Percentiles rank a stretch among this genome's conserved stretches.
These are phyloP conservation scores for Talaromyces sp. DNA, from an alignment of 2,329 filamentous ascomycete species.

Conservation along the genomic window DNA sequence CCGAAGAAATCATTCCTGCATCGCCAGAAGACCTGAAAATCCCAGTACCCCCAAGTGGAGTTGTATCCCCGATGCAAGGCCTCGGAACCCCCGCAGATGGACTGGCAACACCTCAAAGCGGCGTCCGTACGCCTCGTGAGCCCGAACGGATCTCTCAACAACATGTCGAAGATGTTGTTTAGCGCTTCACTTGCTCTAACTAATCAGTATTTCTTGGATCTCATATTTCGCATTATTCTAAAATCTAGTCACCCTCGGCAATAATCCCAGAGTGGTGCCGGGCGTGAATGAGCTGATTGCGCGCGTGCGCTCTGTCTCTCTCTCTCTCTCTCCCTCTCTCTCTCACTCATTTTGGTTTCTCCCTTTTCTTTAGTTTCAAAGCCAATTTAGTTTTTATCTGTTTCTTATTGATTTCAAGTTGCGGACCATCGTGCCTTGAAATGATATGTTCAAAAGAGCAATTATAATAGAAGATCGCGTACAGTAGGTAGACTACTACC, in stretches of 20 bases:
- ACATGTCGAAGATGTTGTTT: constrained; percentile 50
- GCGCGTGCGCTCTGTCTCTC: too few relatives aligned
- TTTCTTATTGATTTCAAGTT: too few relatives aligned
- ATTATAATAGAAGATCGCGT: background rate
- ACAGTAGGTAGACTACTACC: background rate
- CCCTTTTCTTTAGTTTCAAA: too few relatives aligned
- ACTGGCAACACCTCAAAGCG: constrained; percentile 48
- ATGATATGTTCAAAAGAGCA: background rate
- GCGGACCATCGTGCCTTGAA: too few relatives aligned
- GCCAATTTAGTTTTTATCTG: too few relatives aligned
- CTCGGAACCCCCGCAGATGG: constrained; percentile 44
- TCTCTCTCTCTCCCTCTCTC: too few relatives aligned
- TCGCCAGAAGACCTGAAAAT: constrained; percentile 82
- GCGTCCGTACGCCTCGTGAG: constrained; percentile 44
- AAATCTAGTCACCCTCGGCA: too few relatives aligned
- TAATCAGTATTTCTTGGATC: too few relatives aligned
- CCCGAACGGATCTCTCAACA: constrained; percentile 48
- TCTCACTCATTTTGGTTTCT: too few relatives aligned
- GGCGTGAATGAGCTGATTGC: too few relatives aligned
- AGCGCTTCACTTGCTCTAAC: constrained; percentile 7
- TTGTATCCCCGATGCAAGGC: constrained; percentile 48
- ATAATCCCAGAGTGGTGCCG: too few relatives aligned
- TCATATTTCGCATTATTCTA: too few relatives aligned
- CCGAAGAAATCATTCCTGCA: constrained; percentile 68
- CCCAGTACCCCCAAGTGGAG: constrained; percentile 65